A percentile compares a stretch with the other conserved stretches of the same genome.
Evolutionary conservation across 1,284 basidiomycete genomes (phyloP).

Genomic region (Blastosporella zonata): DNA sequence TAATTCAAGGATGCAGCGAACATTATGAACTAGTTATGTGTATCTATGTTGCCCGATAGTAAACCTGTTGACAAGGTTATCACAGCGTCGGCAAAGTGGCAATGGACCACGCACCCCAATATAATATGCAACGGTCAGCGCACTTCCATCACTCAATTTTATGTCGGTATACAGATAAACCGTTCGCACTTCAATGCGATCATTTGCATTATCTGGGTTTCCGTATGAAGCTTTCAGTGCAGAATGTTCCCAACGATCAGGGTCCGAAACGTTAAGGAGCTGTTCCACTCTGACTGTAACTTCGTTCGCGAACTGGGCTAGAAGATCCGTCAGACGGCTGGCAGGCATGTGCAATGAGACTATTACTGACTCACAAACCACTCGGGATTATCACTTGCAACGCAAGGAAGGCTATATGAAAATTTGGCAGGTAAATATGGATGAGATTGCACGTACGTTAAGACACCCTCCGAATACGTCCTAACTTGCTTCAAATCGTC

Average conservation of each 20-base stretch:
- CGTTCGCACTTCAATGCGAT: constrained; percentile 6
- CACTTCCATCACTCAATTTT: neutral
- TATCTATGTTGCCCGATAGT: neutral
- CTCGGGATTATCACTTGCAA: neutral
- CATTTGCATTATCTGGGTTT: neutral
- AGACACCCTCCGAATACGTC: neutral
- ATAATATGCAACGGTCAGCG: neutral
- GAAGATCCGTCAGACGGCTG: neutral
- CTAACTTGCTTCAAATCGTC: neutral
- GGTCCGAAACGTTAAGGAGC: constrained; percentile 3
- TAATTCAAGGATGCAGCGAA: no score
- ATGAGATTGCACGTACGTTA: constrained; percentile 1
- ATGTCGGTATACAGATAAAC: constrained; percentile 2
- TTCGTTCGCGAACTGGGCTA: neutral
- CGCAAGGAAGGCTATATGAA: neutral
- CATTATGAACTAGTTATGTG: neutral
- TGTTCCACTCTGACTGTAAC: neutral
- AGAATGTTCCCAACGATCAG: constrained; percentile 1
- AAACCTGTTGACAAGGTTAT: neutral
- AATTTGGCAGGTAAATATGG: neutral
- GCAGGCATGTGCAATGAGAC: neutral
- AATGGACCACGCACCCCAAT: neutral
- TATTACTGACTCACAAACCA: neutral
- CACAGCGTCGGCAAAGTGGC: neutral
- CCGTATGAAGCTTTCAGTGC: neutral